These are phyloP conservation scores for Clavispora santaluciae DNA, from an alignment of 805 yeast genomes.

Conservation along the genomic window DNA sequence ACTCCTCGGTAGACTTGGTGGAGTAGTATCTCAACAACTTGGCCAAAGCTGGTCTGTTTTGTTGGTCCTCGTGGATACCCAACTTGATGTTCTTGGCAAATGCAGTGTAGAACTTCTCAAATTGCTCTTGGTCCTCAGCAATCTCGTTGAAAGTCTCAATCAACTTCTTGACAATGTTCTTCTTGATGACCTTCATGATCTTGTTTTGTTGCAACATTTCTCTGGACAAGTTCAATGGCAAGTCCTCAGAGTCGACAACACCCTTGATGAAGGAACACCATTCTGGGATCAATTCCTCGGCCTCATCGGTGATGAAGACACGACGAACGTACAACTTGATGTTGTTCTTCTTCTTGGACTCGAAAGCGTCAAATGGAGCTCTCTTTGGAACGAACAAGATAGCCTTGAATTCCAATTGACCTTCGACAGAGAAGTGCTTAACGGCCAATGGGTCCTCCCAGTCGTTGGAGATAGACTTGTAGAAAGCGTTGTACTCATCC, in stretches of 20 bases:
- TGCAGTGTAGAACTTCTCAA: conserved; percentile 96
- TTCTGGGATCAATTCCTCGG: conserved; percentile 98
- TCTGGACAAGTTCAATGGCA: conserved; percentile 99
- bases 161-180: conserved; percentile 97
- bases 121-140: conserved; percentile 98
- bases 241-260: conserved; percentile 99
- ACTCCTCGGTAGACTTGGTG: conserved; percentile 90
- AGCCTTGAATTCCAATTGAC: conserved; percentile 99
- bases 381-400: conserved; percentile 96
- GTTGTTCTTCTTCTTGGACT: conserved; percentile 97
- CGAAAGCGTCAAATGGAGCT: conserved; percentile 98
- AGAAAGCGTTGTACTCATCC: conserved; percentile 98
- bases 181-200: conserved; percentile 98
- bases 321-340: conserved; percentile 98
- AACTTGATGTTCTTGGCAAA: conserved; percentile 97
- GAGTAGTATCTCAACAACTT: conserved; percentile 96
- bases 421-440: conserved; percentile 99
- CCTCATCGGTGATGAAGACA: conserved; percentile 99
- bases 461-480: conserved; percentile 98
- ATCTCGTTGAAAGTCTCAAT: conserved; percentile 99
- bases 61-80: conserved; percentile 98
- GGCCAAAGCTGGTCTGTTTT: conserved; percentile 93
- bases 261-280: conserved; percentile 97
- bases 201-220: conserved; percentile 99
- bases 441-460: conserved; percentile 99